Evolutionary conservation across 768 basidiomycete genomes (phyloP).

Genomic region (Phanerochaete sordida): DNA sequence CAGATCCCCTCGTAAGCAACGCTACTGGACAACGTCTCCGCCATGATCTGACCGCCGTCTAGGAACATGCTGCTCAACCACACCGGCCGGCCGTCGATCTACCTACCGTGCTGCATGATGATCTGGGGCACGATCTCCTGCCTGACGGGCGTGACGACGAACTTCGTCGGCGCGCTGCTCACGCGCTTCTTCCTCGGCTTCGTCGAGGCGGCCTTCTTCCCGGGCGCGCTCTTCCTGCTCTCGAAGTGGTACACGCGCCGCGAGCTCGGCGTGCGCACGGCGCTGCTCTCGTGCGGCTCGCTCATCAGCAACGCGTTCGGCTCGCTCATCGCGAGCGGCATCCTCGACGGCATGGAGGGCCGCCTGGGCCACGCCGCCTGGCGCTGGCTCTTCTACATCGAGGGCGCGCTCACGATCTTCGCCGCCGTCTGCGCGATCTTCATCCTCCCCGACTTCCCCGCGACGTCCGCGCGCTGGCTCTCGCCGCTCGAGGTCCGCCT

Average conservation of each 20-base stretch:
- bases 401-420: constrained; percentile 56
- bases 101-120: constrained; percentile 64
- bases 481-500: constrained; percentile 52
- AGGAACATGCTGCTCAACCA: constrained; percentile 72
- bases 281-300: constrained; percentile 66
- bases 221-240: constrained; percentile 60
- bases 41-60: background rate
- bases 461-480: constrained; percentile 57
- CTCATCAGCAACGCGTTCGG: constrained; percentile 83
- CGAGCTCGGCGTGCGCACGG: constrained; percentile 68
- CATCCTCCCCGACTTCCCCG: constrained; percentile 74
- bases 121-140: constrained; percentile 58
- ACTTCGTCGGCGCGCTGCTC: constrained; percentile 58
- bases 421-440: constrained; percentile 52
- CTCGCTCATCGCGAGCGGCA: constrained; percentile 71
- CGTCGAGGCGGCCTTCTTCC: constrained; percentile 60
- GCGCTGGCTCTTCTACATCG: constrained; percentile 78
- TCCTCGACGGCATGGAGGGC: constrained; percentile 70
- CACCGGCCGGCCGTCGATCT: constrained; percentile 65
- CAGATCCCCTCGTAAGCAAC: constrained; percentile 67
- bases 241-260: constrained; percentile 72
- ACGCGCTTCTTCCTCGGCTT: constrained; percentile 75
- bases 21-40: background rate
- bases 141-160: constrained; percentile 34
- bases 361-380: constrained; percentile 66